Base-by-base conservation (phyloP, 352 stramenopile species). In the Pythium biforme region DNA sequence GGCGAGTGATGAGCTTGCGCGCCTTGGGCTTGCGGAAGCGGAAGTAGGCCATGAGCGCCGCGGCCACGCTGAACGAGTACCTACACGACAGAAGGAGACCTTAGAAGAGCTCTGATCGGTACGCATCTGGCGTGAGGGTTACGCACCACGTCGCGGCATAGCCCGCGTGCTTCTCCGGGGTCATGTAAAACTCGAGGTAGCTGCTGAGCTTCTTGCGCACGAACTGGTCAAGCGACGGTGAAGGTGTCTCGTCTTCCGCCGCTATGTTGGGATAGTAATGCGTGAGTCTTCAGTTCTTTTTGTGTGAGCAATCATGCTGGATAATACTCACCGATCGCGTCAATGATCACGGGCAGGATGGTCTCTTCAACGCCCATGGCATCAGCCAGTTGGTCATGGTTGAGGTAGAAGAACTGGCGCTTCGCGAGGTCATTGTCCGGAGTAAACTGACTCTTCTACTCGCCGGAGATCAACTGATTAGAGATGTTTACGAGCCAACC, bases 161-260 rank as follows among this genome's bases (percentile, higher is more conserved):
- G 37, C 80, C 85, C 4, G 81, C 84, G 67, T 95, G 86, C 68
- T 94, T 95, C 52, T 85, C 74, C 23, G 86, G 86, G 7, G 86
- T 93, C 86, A 95, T 95, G 83, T 95, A 94, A 62, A 95, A 95
- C 50, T 90, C 82, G 57, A 89, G 61, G 70, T 93, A 95, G 37
- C 82, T 92, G 22, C 77, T 69, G 29, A 92, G 69, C 41, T 72
- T 89, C 68, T 95, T 95, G 64, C 81, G 83, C 22, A 92, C 48
- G 4, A 81, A 84, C 27, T 88, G 75, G 10, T 77, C 60, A 10
- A 91, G 59, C 10, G 81, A 75, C 11, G 81, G 55, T n/a, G 69
- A 50, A 19, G 34, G 22, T 11, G 48, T 70, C 15, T 73, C 64
- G 2, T 60, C 66, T 15, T 87, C 74, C 2, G 70, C 58, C 22